Base-by-base conservation (phyloP, 495 filamentous ascomycete species). In the Podospora pseudopauciseta region DNA sequence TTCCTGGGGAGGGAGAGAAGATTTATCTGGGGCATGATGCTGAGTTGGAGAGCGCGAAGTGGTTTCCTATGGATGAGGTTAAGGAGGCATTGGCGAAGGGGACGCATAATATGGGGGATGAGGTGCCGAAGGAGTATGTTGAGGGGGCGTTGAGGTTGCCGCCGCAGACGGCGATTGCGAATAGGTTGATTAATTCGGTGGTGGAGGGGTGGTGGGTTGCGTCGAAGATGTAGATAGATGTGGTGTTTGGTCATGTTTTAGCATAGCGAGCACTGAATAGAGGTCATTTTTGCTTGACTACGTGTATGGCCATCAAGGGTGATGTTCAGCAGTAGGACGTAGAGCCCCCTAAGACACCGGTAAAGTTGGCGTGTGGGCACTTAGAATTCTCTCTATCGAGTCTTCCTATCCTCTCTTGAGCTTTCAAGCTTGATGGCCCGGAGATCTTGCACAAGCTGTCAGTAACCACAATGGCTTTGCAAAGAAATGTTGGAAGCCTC, bases 1-100 rank as follows among this genome's bases (percentile, higher is more conserved):
- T 90, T 28, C 88, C 90, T 0, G 80, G 79, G n/a, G 86, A 84
- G 1, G 91, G 91, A 18, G 96, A 99, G 84, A 85, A 79, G 63
- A 92, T 99, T 69, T 83, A 87, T 72, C 78, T 99, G 27, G 88
- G 91, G 16, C 88, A 98, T 80, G 95, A 99, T 70, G 90, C 91
- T 0, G 96, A 99, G 82, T 77, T 98, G 64, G 91, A 93, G 74
- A 88, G 92, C 81, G 96, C 96, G 6, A 88, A 86, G 75, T 98
- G 95, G 95, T 91, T 92, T 69, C 76, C 83, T 0, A 73, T 96
- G 18, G 90, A 88, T 5, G 91, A 92, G 73, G 85, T 91, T 16
- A 79, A 82, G 73, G 84, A 87, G 74, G 91, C 89, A 6, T 69
- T 94, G 72, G 72, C 75, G 56, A 78, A 78, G 63, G 89, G 89